A percentile compares a stretch with the other conserved stretches of the same genome.
Evolutionary conservation across 768 basidiomycete species (phyloP).

Genomic region (Mycena albidolilacea): DNA sequence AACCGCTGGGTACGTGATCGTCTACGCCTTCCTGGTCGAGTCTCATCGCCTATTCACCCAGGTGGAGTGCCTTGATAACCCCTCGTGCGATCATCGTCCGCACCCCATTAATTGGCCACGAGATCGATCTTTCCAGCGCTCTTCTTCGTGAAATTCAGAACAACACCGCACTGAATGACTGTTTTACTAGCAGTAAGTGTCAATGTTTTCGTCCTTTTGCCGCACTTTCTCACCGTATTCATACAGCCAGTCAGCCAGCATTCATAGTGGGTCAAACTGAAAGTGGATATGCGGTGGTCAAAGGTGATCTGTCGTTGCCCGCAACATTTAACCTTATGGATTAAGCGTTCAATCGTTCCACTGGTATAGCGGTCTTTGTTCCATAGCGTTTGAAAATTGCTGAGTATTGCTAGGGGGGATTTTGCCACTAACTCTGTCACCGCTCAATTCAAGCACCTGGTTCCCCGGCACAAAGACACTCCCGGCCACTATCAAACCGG

Average conservation of each 20-base stretch:
- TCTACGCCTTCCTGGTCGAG: neutral
- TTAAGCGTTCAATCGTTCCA: neutral
- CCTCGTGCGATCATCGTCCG: neutral
- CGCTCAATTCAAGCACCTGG: neutral
- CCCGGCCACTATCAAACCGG: neutral
- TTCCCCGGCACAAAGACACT: neutral
- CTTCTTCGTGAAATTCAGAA: neutral
- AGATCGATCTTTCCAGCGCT: slow-evolving; percentile 14
- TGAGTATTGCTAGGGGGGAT: slow-evolving; percentile 4
- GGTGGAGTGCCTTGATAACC: neutral
- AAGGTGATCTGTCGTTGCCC: neutral
- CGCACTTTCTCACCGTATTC: neutral
- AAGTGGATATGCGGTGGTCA: slow-evolving; percentile 4
- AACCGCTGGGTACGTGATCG: too few species aligned
- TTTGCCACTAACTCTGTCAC: neutral
- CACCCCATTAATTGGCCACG: neutral
- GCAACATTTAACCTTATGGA: slow-evolving; percentile 7
- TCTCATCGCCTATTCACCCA: neutral
- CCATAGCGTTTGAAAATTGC: neutral
- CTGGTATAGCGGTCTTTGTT: neutral
- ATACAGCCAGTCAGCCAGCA: neutral
- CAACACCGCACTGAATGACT: neutral
- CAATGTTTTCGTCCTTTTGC: neutral
- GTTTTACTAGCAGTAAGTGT: neutral
- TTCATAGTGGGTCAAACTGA: slow-evolving; percentile 9